Evolutionary conservation across 495 filamentous ascomycete genomes (phyloP), one percentile per base, ranked within the genome.

Genomic region (Annulohypoxylon stygium): DNA sequence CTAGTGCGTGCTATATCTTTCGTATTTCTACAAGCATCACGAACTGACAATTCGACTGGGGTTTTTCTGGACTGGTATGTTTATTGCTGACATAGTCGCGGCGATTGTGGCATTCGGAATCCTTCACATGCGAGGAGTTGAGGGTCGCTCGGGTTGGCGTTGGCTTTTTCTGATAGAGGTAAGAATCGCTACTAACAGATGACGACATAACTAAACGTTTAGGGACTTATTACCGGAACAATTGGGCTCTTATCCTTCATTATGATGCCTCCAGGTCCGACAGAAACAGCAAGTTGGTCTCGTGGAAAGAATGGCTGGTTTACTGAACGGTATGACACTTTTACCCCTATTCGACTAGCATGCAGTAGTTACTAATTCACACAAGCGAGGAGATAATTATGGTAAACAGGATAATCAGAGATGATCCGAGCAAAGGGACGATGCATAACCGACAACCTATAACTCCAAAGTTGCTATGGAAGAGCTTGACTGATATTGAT

Each of bases 231-330:
- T 4, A 93, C 91, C 0, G 86, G 88, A 0, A 54, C 89, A 3
- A 86, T 94, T 59, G 92, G 92, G 2, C 78, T 94, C 11, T 64
- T 88, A 3, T 86, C 91, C 1, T 91, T 83, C 55, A 81, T 90
- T 39, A 88, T 91, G 79, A 90, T 96, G 85, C 91, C 91, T 0
- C 83, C 92, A 0, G 91, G 90, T 0, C 92, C 93, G 0, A 90
- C 87, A 3, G 91, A 95, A 69, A 94, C 93, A 0, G 84, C 83
- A 20, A 90, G 88, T 48, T 84, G 85, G 78, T 87, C 65, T 25
- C 65, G 76, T 4, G 92, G 92, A 0, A 92, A 90, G 67, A 82
- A 92, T 3, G 92, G 92, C 3, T 93, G 91, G 91, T 93, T 93
- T 75, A 88, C 81, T 6, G 88, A 90, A 62, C 81, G 83, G 81